These are phyloP conservation scores for Podosphaera leucotricha DNA, from an alignment of 2,329 filamentous ascomycete genomes.

Conservation along the genomic window DNA sequence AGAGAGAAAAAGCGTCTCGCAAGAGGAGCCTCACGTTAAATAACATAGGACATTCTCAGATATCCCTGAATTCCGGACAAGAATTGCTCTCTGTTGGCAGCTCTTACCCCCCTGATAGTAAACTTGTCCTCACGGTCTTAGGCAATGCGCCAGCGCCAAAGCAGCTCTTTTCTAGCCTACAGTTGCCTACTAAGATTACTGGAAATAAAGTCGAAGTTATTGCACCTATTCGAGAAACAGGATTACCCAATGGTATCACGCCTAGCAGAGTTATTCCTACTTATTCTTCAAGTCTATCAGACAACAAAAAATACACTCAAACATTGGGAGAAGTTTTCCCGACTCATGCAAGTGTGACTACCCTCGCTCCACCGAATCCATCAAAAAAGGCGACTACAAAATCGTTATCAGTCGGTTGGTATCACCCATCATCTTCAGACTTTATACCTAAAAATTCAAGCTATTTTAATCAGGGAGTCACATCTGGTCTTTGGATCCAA, in stretches of 20 bases:
- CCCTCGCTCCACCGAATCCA: constrained; percentile 47
- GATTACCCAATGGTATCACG: constrained; percentile 51
- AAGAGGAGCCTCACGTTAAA: constrained; percentile 17
- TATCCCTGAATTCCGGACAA: constrained; percentile 1
- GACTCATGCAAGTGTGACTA: constrained; percentile 38
- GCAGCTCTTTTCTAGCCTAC: constrained; percentile 72
- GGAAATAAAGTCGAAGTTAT: constrained; percentile 11
- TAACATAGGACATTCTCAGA: constrained; percentile 4
- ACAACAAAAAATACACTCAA: constrained; percentile 29
- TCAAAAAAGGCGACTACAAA: constrained; percentile 44
- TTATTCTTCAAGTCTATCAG: constrained; percentile 17
- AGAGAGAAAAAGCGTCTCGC: constrained; percentile 28
- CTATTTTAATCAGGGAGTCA: constrained; percentile 43
- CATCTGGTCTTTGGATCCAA: constrained; percentile 46
- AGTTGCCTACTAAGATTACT: constrained; percentile 23
- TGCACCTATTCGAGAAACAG: constrained; percentile 33
- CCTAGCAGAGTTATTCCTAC: constrained; percentile 40
- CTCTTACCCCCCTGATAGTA: constrained; percentile 21
- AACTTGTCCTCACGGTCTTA: constrained; percentile 49
- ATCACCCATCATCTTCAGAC: constrained; percentile 16
- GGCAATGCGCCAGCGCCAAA: constrained; percentile 51
- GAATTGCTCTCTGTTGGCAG: neutral
- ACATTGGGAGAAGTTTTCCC: constrained; percentile 55
- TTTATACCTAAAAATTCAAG: constrained; percentile 20
- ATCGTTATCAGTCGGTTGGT: constrained; percentile 25